These are phyloP conservation scores for Porcisia hertigi DNA, from an alignment of 208 protist species.

Conservation along the genomic window DNA sequence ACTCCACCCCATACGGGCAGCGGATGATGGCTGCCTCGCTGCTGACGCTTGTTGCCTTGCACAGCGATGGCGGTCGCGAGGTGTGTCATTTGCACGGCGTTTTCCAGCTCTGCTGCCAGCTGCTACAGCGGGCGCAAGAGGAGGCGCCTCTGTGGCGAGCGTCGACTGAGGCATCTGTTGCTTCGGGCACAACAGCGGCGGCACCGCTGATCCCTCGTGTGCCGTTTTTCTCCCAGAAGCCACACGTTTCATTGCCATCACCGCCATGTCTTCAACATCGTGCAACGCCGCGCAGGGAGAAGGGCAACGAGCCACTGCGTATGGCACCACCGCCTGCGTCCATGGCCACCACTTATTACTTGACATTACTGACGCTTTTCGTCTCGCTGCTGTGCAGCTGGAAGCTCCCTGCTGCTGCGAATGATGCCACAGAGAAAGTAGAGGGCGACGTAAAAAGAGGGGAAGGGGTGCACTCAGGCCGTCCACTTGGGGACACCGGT, in stretches of 20 bases:
- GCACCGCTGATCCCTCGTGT: constrained; percentile 8
- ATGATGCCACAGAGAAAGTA: constrained; percentile 7
- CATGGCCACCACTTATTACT: constrained; percentile 37
- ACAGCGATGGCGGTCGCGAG: constrained; percentile 50
- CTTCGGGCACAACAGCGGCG: background rate
- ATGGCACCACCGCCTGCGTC: constrained; percentile 17
- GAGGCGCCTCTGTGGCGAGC: constrained; percentile 24
- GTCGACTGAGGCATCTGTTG: constrained; percentile 2
- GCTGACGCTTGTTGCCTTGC: constrained; percentile 57
- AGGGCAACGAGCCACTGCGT: constrained; percentile 1
- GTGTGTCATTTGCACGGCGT: constrained; percentile 49
- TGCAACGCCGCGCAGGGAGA: background rate
- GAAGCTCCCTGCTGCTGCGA: constrained; percentile 13
- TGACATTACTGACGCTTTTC: constrained; percentile 46
- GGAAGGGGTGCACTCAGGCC: background rate
- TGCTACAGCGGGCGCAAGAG: constrained; percentile 40
- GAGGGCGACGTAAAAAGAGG: background rate
- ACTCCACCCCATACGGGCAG: constrained; percentile 60
- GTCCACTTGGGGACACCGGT: background rate
- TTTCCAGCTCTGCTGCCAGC: constrained; percentile 68
- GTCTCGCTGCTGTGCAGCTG: constrained; percentile 55
- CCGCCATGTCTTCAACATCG: background rate
- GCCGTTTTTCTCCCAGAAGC: constrained; percentile 2
- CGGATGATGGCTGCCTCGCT: constrained; percentile 65
- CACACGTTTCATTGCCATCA: background rate